Evolutionary conservation across 2,329 filamentous ascomycete genomes (phyloP), one percentile per base, ranked within the genome.

Genomic region (Xylariales sp.): DNA sequence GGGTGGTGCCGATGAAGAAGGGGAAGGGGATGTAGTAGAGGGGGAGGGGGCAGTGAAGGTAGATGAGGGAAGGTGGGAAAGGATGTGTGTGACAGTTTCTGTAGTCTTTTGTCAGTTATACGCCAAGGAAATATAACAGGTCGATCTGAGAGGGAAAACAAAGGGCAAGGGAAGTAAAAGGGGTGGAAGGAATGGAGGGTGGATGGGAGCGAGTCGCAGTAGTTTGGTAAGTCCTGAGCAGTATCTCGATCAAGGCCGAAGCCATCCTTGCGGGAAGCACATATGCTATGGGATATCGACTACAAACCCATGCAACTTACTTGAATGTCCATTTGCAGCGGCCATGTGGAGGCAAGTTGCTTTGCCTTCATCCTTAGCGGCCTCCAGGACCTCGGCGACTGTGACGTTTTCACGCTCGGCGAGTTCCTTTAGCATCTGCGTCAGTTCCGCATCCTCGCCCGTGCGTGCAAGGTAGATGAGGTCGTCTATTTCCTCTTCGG

Each of bases 341-440:
- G 90, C 88, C 78, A 94, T 96, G 65, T 98, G 93, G 55, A 97
- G 63, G 32, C 83, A 85, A 46, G 89, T 94, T 40, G 87, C 85
- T 47, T 83, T 86, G 49, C 82, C 76, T 29, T 79, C 72, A 57
- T 95, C 89, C 47, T 81, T 78, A 17, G 85, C 85, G 12, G 78
- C 76, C 34, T 74, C 61, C 32, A 96, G 61, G 42, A 95, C 73
- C 40, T 82, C 75, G n/a, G 76, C 72, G 2, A 74, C 59, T 0
- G 76, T 61, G 34, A 70, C 71, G 41, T 67, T 71, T 57, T 88
- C 79, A 40, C 82, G 74, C 47, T 74, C 64, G 20, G 79, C 71
- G 15, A 94, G 63, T 18, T 70, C 67, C 11, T 73, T 63, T 36
- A 94, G 69, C 7, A 67, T 57, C 23, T 68, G 62, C 2, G 74